Conservation (phyloP, 495 filamentous ascomycete genomes). For the Symbiotaphrina buchneri region DNA sequence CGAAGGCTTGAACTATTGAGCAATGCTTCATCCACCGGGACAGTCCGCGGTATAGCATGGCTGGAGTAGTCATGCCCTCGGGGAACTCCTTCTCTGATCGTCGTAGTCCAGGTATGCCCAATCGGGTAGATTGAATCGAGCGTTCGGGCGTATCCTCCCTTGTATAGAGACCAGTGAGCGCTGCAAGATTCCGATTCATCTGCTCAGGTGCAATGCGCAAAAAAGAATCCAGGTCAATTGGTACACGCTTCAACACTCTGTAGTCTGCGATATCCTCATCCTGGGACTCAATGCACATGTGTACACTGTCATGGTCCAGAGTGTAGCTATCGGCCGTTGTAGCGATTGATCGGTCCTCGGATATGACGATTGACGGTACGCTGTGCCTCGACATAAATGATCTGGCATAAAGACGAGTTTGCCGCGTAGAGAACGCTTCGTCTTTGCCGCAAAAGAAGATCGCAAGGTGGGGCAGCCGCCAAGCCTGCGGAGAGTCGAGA, state of each 20-base stretch:
- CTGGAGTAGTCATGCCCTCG: too few species aligned
- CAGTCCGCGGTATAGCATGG: too few species aligned
- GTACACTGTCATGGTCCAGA: slow-evolving; percentile 31
- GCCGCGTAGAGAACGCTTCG: slow-evolving; percentile 22
- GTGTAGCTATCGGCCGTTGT: slow-evolving; percentile 18
- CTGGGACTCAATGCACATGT: slow-evolving; percentile 46
- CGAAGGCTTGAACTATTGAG: too few species aligned
- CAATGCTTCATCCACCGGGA: too few species aligned
- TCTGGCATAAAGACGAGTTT: slow-evolving; percentile 30
- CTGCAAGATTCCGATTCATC: slow-evolving; percentile 53
- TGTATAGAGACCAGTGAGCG: slow-evolving; percentile 26
- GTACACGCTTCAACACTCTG: slow-evolving; percentile 33
- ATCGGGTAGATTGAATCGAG: too few species aligned
- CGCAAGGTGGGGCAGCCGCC: slow-evolving; percentile 49
- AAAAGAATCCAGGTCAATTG: slow-evolving; percentile 53
- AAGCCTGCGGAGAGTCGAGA: slow-evolving; percentile 24
- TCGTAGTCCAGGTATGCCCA: too few species aligned
- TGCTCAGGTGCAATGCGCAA: slow-evolving; percentile 48
- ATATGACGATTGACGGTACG: slow-evolving; percentile 44
- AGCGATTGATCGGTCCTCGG: slow-evolving; percentile 26
- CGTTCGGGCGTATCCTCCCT: slow-evolving; percentile 1
- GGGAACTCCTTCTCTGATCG: too few species aligned
- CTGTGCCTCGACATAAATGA: slow-evolving; percentile 40
- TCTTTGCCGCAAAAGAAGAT: slow-evolving; percentile 39
- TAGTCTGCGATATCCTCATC: slow-evolving; percentile 17